Evolutionary conservation across 2,329 filamentous ascomycete genomes (phyloP).

Genomic region (Ophiocordyceps unilateralis): DNA sequence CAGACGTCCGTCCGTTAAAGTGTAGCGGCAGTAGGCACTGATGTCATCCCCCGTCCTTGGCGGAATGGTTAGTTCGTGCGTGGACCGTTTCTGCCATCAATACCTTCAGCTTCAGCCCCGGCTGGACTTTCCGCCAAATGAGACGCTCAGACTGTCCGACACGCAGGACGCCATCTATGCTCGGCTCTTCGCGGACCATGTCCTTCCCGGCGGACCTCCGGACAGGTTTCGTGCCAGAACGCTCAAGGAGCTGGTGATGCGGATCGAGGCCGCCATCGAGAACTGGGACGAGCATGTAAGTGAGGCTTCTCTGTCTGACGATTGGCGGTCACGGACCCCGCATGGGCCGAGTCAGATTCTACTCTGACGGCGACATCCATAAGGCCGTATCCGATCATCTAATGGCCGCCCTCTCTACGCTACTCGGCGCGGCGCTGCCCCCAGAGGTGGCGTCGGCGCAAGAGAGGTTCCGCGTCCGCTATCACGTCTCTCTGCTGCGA

Average conservation of each 20-base stretch:
- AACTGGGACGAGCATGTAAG: conserved; percentile 83
- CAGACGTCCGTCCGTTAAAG: no score
- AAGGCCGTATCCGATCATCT: conserved; percentile 75
- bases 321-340: background rate
- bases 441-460: conserved; percentile 50
- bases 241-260: conserved; percentile 53
- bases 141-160: conserved; percentile 37
- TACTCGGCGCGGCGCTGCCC: conserved; percentile 47
- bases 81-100: conserved; percentile 48
- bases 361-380: conserved; percentile 11
- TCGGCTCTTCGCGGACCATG: conserved; percentile 45
- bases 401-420: conserved; percentile 47
- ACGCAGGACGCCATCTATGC: conserved; percentile 52
- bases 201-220: conserved; percentile 41
- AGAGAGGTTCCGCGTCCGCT: conserved; percentile 59
- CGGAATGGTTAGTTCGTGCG: conserved; percentile 3
- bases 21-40: no score
- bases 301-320: conserved; percentile 5
- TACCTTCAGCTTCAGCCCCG: conserved; percentile 58
- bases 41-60: background rate
- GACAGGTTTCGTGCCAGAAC: conserved; percentile 52
- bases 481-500: conserved; percentile 27
- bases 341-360: background rate
- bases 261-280: conserved; percentile 56
- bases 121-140: conserved; percentile 44